phyloP scores from a whole-genome alignment of 768 basidiomycete genomes.

The Lentinula sp. region DNA sequence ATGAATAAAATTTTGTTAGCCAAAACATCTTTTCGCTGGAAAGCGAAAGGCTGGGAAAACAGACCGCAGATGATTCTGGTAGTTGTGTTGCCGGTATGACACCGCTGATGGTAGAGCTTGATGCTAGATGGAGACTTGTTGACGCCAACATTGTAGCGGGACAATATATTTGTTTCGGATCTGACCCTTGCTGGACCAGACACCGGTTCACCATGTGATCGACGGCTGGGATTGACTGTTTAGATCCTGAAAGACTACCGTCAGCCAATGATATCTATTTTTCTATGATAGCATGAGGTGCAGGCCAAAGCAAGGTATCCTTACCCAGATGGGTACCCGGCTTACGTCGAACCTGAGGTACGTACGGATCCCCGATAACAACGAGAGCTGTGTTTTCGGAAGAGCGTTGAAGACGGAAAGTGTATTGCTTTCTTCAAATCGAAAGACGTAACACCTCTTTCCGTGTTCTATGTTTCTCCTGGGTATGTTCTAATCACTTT shows the following conservation, averaged over 20 bases:
- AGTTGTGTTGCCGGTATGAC: background rate
- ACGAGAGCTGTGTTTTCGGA: background rate
- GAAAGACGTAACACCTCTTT: too few species aligned
- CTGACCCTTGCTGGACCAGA: too few species aligned
- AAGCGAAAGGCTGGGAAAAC: constrained; percentile 86
- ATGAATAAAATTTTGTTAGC: constrained; percentile 34
- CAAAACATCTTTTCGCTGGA: constrained; percentile 81
- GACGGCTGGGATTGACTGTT: too few species aligned
- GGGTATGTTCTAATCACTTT: too few species aligned
- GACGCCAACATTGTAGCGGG: too few species aligned
- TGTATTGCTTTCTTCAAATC: background rate
- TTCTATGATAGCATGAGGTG: background rate
- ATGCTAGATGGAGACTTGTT: too few species aligned
- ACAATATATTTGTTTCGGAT: too few species aligned
- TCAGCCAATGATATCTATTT: too few species aligned
- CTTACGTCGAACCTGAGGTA: background rate
- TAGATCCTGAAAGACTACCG: too few species aligned
- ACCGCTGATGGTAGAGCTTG: background rate
- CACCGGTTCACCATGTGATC: too few species aligned
- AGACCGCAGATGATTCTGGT: constrained; percentile 31
- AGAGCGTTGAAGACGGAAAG: background rate
- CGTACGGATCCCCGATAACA: background rate
- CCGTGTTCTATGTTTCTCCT: too few species aligned
- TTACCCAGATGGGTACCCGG: background rate
- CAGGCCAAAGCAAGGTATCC: background rate